phyloP scores from a whole-genome alignment of 768 basidiomycete species.

The Lanmaoa pseudosensibilis region DNA sequence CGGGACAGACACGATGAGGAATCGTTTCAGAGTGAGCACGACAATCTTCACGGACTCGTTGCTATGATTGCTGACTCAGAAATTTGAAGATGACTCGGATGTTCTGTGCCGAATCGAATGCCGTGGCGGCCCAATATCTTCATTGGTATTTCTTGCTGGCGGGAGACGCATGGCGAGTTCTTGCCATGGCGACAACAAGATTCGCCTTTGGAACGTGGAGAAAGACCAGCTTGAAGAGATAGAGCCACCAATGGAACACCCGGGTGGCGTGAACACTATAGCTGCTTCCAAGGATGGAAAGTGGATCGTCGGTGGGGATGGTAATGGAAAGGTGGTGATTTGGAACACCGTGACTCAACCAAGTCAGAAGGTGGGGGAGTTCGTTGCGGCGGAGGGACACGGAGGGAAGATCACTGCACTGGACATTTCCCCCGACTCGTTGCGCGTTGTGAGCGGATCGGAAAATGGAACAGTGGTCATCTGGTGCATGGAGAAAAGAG shows the following conservation, averaged over 20 bases:
- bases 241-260: background rate
- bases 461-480: conserved; percentile 1
- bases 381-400: background rate
- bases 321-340: conserved; percentile 6
- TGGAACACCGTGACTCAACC: background rate
- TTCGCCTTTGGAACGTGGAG: background rate
- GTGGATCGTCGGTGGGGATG: conserved; percentile 8
- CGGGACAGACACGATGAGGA: background rate
- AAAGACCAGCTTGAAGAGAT: background rate
- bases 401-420: conserved; percentile 2
- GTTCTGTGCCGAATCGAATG: background rate
- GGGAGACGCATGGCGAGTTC: background rate
- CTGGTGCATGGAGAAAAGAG: conserved; percentile 1
- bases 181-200: background rate
- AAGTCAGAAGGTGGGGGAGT: background rate
- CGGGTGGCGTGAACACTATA: background rate
- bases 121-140: background rate
- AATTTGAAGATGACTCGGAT: background rate
- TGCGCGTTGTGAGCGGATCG: conserved; percentile 2
- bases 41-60: background rate
- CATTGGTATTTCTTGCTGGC: conserved; percentile 1
- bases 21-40: background rate
- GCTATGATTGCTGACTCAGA: background rate
- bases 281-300: conserved; percentile 9
- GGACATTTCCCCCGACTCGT: conserved; percentile 9